These are phyloP conservation scores for Cladosporium colombiae DNA, from an alignment of 2,329 filamentous ascomycete genomes.

Conservation along the genomic window DNA sequence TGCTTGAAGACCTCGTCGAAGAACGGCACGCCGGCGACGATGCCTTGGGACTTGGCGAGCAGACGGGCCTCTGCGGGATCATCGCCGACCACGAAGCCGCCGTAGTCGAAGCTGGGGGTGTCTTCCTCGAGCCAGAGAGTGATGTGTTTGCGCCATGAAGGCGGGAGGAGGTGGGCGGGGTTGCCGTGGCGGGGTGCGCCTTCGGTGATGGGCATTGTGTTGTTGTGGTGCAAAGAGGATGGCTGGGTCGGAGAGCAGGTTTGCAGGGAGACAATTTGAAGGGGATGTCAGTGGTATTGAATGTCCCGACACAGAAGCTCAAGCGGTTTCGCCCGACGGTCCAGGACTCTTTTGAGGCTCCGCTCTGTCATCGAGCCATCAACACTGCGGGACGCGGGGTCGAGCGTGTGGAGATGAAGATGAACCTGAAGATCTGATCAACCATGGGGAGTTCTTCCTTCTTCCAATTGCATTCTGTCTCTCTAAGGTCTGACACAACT, in stretches of 20 bases:
- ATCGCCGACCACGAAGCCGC: constrained; percentile 91
- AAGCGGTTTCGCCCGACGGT: not conserved
- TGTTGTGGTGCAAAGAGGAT: not conserved
- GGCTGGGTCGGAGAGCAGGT: not conserved
- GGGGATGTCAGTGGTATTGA: not conserved
- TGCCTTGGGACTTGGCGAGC: constrained; percentile 65
- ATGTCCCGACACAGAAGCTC: not conserved
- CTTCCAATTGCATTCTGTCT: too few relatives aligned
- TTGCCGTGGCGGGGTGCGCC: constrained; percentile 61
- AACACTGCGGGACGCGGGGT: not conserved
- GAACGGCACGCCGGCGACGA: constrained; percentile 90
- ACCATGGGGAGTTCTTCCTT: too few relatives aligned
- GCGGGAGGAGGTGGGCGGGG: constrained; percentile 74
- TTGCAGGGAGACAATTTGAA: not conserved
- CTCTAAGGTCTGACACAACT: too few relatives aligned
- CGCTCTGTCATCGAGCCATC: not conserved
- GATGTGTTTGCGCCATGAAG: constrained; percentile 79
- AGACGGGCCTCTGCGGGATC: constrained; percentile 52
- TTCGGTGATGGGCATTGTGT: constrained; percentile 43
- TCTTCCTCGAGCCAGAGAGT: constrained; percentile 91
- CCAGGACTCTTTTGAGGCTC: not conserved
- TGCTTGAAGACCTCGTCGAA: constrained; percentile 92
- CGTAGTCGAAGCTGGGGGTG: constrained; percentile 94
- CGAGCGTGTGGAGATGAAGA: not conserved
- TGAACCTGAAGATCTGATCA: not conserved